Evolutionary conservation across 768 basidiomycete genomes (phyloP), one percentile per base, ranked within the genome.

Genomic region (Hericium coralloides): DNA sequence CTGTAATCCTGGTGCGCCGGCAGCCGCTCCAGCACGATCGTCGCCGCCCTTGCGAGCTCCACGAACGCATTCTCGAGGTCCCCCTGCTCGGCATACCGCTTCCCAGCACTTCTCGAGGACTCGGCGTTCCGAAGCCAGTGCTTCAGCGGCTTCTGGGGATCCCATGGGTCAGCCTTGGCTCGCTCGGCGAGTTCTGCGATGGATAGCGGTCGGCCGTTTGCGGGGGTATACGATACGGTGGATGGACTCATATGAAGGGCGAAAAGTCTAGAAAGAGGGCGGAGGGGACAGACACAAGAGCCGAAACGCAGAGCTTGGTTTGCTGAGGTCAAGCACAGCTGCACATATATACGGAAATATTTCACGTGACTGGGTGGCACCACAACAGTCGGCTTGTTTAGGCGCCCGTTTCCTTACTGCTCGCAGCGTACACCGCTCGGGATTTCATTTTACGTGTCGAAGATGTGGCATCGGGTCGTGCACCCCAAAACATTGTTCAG

Each of bases 21-120:
- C n/a, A 92, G 72, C 61, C 80, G 84, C 72, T 92, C 88, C 12
- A 89, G 78, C 20, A 90, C 86, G 57, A 92, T 72, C 1, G 86
- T 89, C 0, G 88, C 88, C 9, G 89, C 86, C 58, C 76, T 81
- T 2, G 89, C 89, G 52, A 79, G 81, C 59, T 82, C 76, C 17
- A 91, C 74, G 67, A 90, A 92, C 1, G 84, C 86, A n/a, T 69
- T 73, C 66, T 91, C 86, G 50, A 83, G 72, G 66, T 92, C 83
- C 1, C 78, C 77, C 18, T 72, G 70, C 38, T 76, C 73, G 1
- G 70, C 69, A 62, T 70, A 71, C 22, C 70, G 70, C 59, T 77
- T 80, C 26, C 79, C 86, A 18, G 76, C 76, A 63, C 76, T 78
- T 53, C 85, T 76, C 56, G 81, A 78, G 59, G 73, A 75, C 71